phyloP scores from a whole-genome alignment of 208 protist genomes.

The Wallacemonas sp. region DNA sequence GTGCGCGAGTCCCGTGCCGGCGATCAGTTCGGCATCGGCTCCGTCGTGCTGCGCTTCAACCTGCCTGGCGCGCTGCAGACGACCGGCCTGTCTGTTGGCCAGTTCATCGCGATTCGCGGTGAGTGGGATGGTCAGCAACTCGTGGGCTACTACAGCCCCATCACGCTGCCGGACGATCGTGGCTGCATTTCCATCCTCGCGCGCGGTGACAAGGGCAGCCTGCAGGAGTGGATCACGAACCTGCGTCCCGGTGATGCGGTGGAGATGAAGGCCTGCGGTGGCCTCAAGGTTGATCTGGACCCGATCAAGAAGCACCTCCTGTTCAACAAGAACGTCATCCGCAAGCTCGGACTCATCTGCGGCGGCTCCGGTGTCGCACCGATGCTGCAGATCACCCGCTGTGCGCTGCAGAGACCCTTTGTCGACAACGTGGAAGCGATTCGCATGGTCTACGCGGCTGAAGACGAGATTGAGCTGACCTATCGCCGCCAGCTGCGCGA shows the following conservation, averaged over 20 bases:
- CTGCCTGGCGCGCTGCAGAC: conserved; percentile 55
- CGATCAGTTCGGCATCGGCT: conserved; percentile 57
- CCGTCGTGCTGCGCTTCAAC: conserved; percentile 63
- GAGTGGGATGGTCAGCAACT: conserved; percentile 52
- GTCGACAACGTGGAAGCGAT: conserved; percentile 53
- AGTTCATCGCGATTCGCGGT: conserved; percentile 67
- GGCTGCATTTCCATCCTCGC: conserved; percentile 55
- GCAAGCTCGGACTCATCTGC: conserved; percentile 55
- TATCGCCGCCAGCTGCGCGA: conserved; percentile 42
- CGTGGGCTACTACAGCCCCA: conserved; percentile 70
- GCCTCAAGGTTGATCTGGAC: conserved; percentile 46
- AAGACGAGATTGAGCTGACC: conserved; percentile 58
- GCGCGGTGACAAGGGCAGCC: conserved; percentile 59
- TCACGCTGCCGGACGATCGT: conserved; percentile 58
- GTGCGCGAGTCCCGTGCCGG: conserved; percentile 50
- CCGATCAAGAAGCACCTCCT: conserved; percentile 48
- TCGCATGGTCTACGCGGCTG: conserved; percentile 61
- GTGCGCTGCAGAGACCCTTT: conserved; percentile 48
- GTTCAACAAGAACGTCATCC: conserved; percentile 40
- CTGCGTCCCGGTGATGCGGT: conserved; percentile 70
- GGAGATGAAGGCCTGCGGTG: conserved; percentile 63
- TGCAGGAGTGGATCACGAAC: conserved; percentile 63
- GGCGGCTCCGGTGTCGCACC: conserved; percentile 73
- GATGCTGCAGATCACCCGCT: conserved; percentile 81
- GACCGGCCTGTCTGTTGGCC: conserved; percentile 55